Percentiles rank a stretch among this genome's conserved stretches.
Conservation (phyloP, 2,329 filamentous ascomycete species). For the Ophiostoma montium region DNA sequence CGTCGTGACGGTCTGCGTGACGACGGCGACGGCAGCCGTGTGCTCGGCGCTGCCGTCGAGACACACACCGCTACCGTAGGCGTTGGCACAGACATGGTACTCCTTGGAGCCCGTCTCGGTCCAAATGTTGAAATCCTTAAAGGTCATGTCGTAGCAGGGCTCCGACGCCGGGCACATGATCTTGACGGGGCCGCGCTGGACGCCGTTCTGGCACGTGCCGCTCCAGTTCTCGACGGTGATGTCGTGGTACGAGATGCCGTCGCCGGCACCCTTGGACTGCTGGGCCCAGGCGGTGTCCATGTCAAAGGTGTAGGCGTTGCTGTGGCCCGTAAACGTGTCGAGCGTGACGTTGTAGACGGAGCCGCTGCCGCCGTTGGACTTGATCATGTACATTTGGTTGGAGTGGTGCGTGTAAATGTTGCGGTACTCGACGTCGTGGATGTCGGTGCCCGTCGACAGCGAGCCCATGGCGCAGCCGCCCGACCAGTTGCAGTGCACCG, state of each 20-base stretch:
- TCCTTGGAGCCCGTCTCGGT: slow-evolving; percentile 12
- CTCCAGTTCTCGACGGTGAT: slow-evolving; percentile 42
- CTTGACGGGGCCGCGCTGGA: slow-evolving; percentile 36
- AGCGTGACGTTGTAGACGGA: slow-evolving; percentile 34
- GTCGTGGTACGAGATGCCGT: slow-evolving; percentile 37
- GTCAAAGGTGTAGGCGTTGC: slow-evolving; percentile 43
- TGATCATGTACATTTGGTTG: slow-evolving; percentile 52
- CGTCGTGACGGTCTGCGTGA: neutral
- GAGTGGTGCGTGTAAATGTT: slow-evolving; percentile 45
- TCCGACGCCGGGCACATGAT: slow-evolving; percentile 18
- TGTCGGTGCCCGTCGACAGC: slow-evolving; percentile 27
- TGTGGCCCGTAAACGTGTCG: slow-evolving; percentile 45
- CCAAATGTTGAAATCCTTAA: slow-evolving; percentile 14
- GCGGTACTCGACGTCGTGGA: slow-evolving; percentile 37
- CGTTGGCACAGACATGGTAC: slow-evolving; percentile 13
- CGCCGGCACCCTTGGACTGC: slow-evolving; percentile 20
- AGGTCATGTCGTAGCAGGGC: slow-evolving; percentile 13
- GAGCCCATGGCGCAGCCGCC: slow-evolving; percentile 44
- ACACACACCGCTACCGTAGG: slow-evolving; percentile 14
- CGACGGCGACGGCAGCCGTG: neutral
- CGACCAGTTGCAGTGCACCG: slow-evolving; percentile 48
- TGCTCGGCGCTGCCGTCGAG: slow-evolving; percentile 3
- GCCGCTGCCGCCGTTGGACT: slow-evolving; percentile 43
- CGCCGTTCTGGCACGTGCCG: slow-evolving; percentile 35
- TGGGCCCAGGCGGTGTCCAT: slow-evolving; percentile 37